Base-by-base conservation (phyloP, 495 filamentous ascomycete species). In the Xylaria nigripes region DNA sequence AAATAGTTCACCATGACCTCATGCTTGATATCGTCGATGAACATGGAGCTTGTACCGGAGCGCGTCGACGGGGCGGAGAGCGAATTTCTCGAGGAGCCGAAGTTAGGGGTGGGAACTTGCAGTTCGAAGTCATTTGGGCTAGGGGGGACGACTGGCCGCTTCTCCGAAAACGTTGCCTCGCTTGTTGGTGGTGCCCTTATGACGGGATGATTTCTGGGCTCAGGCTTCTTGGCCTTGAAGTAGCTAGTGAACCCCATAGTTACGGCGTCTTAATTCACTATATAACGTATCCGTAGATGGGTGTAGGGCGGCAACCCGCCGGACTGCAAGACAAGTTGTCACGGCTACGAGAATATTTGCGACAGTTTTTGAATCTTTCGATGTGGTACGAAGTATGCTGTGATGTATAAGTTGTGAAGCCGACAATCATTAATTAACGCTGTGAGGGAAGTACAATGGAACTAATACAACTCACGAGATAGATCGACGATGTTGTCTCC, bases 1-100 rank as follows among this genome's bases (percentile, higher is more conserved):
- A 90, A 73, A 59, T 85, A 89, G 62, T 86, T 89, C 38, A 85
- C 86, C 86, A 90, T 90, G 51, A 90, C 83, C 62, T 89, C 86
- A 64, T 87, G 85, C 62, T 86, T 89, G 64, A 90, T 87, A 56
- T 89, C 85, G 52, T 87, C 84, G 21, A 86, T 60, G 49, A 84
- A 79, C 45, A 77, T 70, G 16, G 82, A 84, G 57, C 75, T 81
- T 22, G 68, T 68, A 15, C 58, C 67, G 8, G 78, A 81, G 45
- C 68, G 64, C 34, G 68, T 61, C 34, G 73, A 73, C 16, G 65
- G 67, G 2, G 58, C 69, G 1, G 78, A 80, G 32, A 76, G 55
- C 0, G 81, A 83, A 45, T 72, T 71, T 57, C 76, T 72, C 22
- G 79, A 72, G 13, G 76, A 81, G 47, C 62, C 65, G 50, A 68